Base-by-base conservation (phyloP, 2,329 filamentous ascomycete species). In the Lachnum nothofagi region DNA sequence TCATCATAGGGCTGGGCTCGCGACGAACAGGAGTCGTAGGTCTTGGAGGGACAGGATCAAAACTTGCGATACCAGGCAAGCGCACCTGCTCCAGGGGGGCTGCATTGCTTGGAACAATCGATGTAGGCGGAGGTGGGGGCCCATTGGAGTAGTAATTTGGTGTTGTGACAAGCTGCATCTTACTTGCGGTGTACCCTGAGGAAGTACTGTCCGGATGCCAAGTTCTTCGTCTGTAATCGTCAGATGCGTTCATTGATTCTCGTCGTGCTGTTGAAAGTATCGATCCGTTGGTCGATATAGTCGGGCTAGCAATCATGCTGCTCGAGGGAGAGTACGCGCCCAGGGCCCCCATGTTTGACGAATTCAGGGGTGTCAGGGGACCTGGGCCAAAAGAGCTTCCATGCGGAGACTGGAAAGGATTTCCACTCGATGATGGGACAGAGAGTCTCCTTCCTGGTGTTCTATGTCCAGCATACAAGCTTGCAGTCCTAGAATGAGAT, bases 31-130 rank as follows among this genome's bases (percentile, higher is more conserved):
- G 82, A 0, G 86, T 80, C 10, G 74, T 66, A 1, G 82, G 77
- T 17, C 78, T 78, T 49, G 79, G 85, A 20, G 79, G 85, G 19
- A 87, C 73, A 48, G 88, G 83, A 62, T 91, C 89, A 60, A 96
- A 95, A 14, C 88, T 94, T 65, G 95, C 89, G 57, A 96, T 96
- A 12, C 91, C 90, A 1, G 91, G 91, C 12, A 96, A 76, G 33
- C 88, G 82, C 12, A 88, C 73, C 4, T 76, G 69, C 5, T 75
- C 78, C 58, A 48, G 41, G 6, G 84, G 82, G 66, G 69, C 80
- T 31, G 66, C 57, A 49, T 63, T 62, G 40, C 56, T 60, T n/a
- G 58, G 59, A 17, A 63, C 51, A 19, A 58, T 45, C 6, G 56
- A 46, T 20, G 56, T 42, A 5, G 53, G 56, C 44, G 60, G 58